A percentile compares a stretch with the other conserved stretches of the same genome.
These are phyloP conservation scores for Deuterostichococcus epilithicus DNA, from an alignment of 139 green algal genomes.

Conservation along the genomic window DNA sequence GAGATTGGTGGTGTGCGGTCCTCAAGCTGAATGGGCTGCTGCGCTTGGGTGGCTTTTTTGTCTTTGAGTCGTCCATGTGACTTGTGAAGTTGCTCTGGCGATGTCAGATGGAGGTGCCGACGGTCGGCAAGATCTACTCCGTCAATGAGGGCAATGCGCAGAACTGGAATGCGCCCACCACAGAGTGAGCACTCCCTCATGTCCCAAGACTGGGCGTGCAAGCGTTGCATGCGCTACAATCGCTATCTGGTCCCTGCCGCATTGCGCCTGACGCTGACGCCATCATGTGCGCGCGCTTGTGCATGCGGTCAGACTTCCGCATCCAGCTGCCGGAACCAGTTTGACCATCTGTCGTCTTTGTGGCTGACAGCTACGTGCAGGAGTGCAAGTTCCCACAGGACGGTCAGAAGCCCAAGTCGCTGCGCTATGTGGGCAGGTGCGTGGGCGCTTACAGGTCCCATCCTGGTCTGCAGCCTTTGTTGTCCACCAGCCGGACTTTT, in stretches of 20 bases:
- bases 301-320: no score
- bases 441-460: neutral
- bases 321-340: no score
- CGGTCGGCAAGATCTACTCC: constrained; percentile 54
- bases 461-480: neutral
- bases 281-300: no score
- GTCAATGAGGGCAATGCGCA: constrained; percentile 65
- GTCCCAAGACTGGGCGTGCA: no score
- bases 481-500: neutral
- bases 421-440: constrained; percentile 55
- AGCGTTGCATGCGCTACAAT: no score
- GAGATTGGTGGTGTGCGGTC: no score
- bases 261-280: no score
- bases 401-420: constrained; percentile 44
- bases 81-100: no score
- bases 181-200: constrained; percentile 20
- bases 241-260: no score
- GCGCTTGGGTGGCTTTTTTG: no score
- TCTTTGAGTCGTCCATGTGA: no score
- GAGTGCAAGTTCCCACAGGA: constrained; percentile 46
- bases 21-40: no score
- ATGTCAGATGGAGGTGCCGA: constrained; percentile 37
- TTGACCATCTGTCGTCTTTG: neutral
- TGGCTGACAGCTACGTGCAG: constrained; percentile 44
- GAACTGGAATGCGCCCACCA: constrained; percentile 49